Evolutionary conservation across 2,329 filamentous ascomycete genomes (phyloP).

Genomic region (Fusarium sp.): DNA sequence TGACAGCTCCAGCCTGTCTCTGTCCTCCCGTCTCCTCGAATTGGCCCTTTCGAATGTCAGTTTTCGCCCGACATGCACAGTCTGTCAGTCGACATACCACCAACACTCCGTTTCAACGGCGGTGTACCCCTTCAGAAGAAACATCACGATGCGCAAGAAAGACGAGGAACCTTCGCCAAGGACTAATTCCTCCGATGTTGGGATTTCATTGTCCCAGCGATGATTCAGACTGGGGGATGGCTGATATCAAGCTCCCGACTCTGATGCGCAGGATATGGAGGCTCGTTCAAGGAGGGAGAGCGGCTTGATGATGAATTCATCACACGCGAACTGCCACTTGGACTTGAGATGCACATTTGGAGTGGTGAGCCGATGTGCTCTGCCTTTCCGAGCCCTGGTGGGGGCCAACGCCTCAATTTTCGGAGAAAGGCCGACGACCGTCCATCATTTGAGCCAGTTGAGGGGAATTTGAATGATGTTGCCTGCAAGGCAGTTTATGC

Average conservation of each 20-base stretch:
- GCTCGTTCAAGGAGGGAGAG: not conserved
- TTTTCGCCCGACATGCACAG: no score
- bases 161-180: no score
- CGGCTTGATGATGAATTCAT: conserved; percentile 13
- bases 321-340: not conserved
- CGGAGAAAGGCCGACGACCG: no score
- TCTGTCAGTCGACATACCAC: not conserved
- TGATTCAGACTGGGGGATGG: conserved; percentile 21
- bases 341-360: no score
- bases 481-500: not conserved
- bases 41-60: no score
- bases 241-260: not conserved
- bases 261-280: no score
- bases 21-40: no score
- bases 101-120: not conserved
- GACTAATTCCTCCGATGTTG: not conserved
- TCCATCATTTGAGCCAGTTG: not conserved
- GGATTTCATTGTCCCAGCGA: conserved; percentile 10
- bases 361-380: no score
- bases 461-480: not conserved
- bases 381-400: no score
- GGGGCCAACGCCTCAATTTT: no score
- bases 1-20: no score
- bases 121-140: not conserved
- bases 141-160: not conserved